Conservation (phyloP, 2,329 filamentous ascomycete species). For the Ophiostoma sp. region DNA sequence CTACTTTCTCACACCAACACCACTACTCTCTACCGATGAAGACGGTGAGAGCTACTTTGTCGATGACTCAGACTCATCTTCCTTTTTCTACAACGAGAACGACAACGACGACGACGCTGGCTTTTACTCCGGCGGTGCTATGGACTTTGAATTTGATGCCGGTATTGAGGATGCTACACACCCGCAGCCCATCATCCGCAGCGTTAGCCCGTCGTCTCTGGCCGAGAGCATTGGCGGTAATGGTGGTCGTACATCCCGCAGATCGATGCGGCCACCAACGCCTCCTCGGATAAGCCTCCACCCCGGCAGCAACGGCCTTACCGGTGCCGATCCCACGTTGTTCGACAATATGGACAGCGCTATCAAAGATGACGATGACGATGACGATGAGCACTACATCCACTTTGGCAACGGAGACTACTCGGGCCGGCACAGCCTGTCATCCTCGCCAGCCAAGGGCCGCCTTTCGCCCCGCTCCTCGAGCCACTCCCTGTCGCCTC, state of each 20-base stretch:
- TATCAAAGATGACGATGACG: slow-evolving; percentile 44
- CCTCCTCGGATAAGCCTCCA: slow-evolving; percentile 37
- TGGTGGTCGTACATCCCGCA: slow-evolving; percentile 41
- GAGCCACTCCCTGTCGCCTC: neutral
- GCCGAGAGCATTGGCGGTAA: slow-evolving; percentile 45
- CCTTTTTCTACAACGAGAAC: slow-evolving; percentile 44
- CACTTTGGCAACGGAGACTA: slow-evolving; percentile 43
- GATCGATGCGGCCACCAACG: slow-evolving; percentile 43
- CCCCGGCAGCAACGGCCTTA: neutral
- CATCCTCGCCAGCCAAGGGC: slow-evolving; percentile 34
- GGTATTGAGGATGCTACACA: slow-evolving; percentile 56
- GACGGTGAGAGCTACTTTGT: slow-evolving; percentile 38
- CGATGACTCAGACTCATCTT: slow-evolving; percentile 40
- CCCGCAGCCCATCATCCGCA: slow-evolving; percentile 51
- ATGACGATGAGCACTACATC: slow-evolving; percentile 48
- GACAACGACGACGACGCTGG: slow-evolving; percentile 40
- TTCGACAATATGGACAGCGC: slow-evolving; percentile 41
- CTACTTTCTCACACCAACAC: slow-evolving; percentile 55
- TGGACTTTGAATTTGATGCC: slow-evolving; percentile 56
- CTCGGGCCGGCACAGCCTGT: slow-evolving; percentile 36
- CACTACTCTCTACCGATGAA: slow-evolving; percentile 40
- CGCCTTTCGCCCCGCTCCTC: neutral
- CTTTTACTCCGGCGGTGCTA: slow-evolving; percentile 39
- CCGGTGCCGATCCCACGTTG: neutral
- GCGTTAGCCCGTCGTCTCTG: slow-evolving; percentile 58